Evolutionary conservation across 2,329 filamentous ascomycete species (phyloP), one percentile per base, ranked within the genome.

Genomic region (Aspergillus fumigatiaffinis): DNA sequence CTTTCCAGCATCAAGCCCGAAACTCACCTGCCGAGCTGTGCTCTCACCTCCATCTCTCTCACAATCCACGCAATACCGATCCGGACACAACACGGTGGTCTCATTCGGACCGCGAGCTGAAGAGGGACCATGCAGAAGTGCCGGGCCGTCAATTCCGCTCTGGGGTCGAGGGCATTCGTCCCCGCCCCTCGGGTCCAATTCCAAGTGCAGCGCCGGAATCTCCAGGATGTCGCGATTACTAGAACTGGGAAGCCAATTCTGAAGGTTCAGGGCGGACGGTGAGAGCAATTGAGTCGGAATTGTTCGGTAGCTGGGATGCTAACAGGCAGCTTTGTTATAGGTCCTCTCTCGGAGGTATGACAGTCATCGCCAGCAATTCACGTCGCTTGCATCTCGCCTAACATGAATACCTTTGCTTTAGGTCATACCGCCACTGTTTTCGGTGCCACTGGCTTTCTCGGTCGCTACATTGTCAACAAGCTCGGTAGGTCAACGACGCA

Each of bases 341-440:
- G 71, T 92, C 89, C 64, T 90, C 90, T 65, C 84, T 95, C 64
- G 91, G 91, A 87, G 91, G 91, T 95, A 86, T 69, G 57, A 54
- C 58, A 44, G 56, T 56, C 53, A 56, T 51, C 60, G 58, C 53
- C 52, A 66, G 61, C 63, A 57, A 55, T 57, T 61, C 58, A 54
- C 52, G 50, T 60, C 42, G 49, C 53, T 44, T 42, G 61, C 52
- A 57, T 59, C 64, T 62, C 50, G 60, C 66, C 70, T 67, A 73
- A 71, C 59, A 32, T 52, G n/a, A 48, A 56, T 54, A 51, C 55
- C 47, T 58, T 53, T 52, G 60, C 66, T 63, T 60, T 77, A 91
- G 93, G 93, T 66, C 92, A 97, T 79, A 97, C 92, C 62, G 93
- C 90, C 60, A 99, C 94, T 58, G 93, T 99, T 69, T 99, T 99